These are phyloP conservation scores for Aspergillus wentii DNA, from an alignment of 495 filamentous ascomycete species.

Conservation along the genomic window DNA sequence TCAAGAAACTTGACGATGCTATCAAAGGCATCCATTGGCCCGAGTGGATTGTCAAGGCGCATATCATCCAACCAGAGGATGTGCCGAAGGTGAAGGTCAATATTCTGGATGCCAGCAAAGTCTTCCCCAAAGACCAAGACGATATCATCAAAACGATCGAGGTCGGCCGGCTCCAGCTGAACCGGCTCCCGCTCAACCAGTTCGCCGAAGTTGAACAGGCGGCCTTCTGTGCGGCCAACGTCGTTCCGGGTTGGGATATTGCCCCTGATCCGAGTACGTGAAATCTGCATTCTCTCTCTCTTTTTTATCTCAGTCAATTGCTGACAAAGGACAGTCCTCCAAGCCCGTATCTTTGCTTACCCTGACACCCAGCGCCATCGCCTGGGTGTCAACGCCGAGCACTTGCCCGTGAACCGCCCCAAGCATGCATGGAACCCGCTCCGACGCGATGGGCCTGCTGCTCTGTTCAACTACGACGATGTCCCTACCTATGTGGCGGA, in stretches of 20 bases:
- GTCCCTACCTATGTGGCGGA: neutral
- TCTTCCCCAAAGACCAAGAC: constrained; percentile 18
- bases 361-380: constrained; percentile 60
- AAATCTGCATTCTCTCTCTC: no score
- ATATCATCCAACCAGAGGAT: constrained; percentile 31
- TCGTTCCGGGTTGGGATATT: constrained; percentile 37
- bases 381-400: constrained; percentile 58
- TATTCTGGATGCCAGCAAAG: constrained; percentile 37
- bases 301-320: no score
- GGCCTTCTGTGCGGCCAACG: constrained; percentile 37
- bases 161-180: constrained; percentile 29
- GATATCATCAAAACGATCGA: constrained; percentile 22
- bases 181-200: constrained; percentile 33
- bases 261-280: constrained; percentile 28
- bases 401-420: constrained; percentile 20
- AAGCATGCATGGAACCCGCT: neutral
- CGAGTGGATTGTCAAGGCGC: constrained; percentile 32
- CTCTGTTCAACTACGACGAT: neutral
- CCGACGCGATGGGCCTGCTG: neutral
- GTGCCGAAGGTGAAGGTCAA: constrained; percentile 21
- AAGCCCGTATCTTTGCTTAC: constrained; percentile 66
- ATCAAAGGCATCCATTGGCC: constrained; percentile 28
- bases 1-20: no score
- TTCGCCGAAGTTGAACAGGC: constrained; percentile 42
- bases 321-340: constrained; percentile 50